Evolutionary conservation across 345 rosid genomes (phyloP).

Genomic region (Raphanus sativus): DNA sequence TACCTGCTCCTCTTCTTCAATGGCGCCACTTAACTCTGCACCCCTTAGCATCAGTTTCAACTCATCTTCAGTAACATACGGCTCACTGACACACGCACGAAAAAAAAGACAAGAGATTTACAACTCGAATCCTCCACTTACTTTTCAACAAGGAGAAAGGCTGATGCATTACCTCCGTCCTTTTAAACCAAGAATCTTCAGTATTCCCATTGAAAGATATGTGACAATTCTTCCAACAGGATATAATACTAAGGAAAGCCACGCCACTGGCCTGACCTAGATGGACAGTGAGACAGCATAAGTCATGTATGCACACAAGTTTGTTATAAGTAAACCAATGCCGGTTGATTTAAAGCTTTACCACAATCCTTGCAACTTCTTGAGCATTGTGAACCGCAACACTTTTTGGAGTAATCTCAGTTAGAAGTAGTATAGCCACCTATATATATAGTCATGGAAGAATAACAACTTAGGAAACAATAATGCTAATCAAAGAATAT

Average conservation of each 20-base stretch:
- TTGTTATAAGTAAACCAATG: slow-evolving; percentile 12
- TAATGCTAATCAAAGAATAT: slow-evolving; percentile 8
- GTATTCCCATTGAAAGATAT: slow-evolving; percentile 94
- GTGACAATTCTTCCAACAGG: slow-evolving; percentile 97
- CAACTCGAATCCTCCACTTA: background rate
- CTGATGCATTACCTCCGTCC: slow-evolving; percentile 73
- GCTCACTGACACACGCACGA: slow-evolving; percentile 52
- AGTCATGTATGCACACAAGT: slow-evolving; percentile 26
- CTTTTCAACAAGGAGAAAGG: slow-evolving; percentile 16
- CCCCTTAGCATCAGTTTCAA: slow-evolving; percentile 93
- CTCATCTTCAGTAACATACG: slow-evolving; percentile 96
- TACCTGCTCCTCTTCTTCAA: slow-evolving; percentile 99
- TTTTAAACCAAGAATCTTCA: slow-evolving; percentile 88
- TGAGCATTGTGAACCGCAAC: slow-evolving; percentile 94
- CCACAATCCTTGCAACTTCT: slow-evolving; percentile 96
- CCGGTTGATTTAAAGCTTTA: slow-evolving; percentile 40
- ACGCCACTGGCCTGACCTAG: slow-evolving; percentile 99
- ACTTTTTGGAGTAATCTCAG: slow-evolving; percentile 99
- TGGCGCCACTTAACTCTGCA: slow-evolving; percentile 97
- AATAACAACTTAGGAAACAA: slow-evolving; percentile 6
- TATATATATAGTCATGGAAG: slow-evolving; percentile 44
- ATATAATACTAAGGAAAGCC: slow-evolving; percentile 93
- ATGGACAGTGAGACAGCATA: slow-evolving; percentile 46
- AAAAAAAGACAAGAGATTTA: background rate
- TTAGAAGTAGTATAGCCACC: slow-evolving; percentile 91